Evolutionary conservation across 2,329 filamentous ascomycete species (phyloP), one percentile per base, ranked within the genome.

Genomic region (Sporothrix dimorphospora): DNA sequence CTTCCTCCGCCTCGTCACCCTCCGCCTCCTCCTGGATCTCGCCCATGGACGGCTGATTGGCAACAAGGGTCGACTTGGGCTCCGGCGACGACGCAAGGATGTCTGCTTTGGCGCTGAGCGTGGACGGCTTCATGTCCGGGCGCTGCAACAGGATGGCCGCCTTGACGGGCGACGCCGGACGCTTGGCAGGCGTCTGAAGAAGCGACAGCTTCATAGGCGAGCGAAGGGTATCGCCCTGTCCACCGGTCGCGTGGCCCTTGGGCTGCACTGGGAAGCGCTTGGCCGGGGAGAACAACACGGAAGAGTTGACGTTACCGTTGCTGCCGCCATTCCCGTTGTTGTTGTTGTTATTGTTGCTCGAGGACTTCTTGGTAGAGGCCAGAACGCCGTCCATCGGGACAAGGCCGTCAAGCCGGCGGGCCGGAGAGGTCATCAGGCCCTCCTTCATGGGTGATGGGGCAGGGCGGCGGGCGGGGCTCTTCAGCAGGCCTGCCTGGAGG

Each of bases 381-480:
- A 71, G 11, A 2, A 38, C 69, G 19, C 47, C 9, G 1, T 70
- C 69, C 34, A 81, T 42, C 14, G 70, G 45, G 0, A 24, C 78
- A 1, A 80, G 73, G 2, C 79, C 79, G 0, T 87, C 94, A 59
- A 82, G 77, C 47, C 83, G 82, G 77, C 87, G 88, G 0, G 88
- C 85, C 0, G 88, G 88, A 1, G 86, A 87, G 74, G 83, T 87
- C 78, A 90, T 81, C 0, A 83, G 71, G 3, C 70, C 80, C 30
- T 89, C 88, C 76, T 86, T 89, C 75, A 81, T 83, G 0, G 88
- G 85, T 1, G 87, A 86, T 5, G 83, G 76, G 1, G 86, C 83
- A 9, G 83, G 82, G 38, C 88, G 83, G 71, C 87, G 85, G n/a
- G 88, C 86, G 2, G 89, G 88, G 59, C 87, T 90, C 24, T 79